A percentile compares a stretch with the other conserved stretches of the same genome.
Conservation (phyloP, 306 rosid genomes). For the Begonia masoniana region DNA sequence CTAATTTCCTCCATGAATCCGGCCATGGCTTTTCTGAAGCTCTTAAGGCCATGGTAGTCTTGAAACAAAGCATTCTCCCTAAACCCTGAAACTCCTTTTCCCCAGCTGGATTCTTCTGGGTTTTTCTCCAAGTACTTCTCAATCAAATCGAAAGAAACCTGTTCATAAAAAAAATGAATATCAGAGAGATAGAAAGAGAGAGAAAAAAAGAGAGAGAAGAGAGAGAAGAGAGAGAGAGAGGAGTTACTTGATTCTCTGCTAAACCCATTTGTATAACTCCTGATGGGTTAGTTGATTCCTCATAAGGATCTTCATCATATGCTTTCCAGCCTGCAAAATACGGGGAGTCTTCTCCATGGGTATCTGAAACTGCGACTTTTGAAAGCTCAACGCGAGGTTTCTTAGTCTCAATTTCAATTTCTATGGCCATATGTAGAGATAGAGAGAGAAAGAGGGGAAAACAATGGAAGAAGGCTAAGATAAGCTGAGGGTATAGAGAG, state of each 20-base stretch:
- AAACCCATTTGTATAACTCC: slow-evolving; percentile 95
- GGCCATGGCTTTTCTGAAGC: slow-evolving; percentile 84
- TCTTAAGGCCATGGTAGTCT: slow-evolving; percentile 78
- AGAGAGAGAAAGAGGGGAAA: too few relatives aligned
- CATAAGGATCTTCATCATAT: slow-evolving; percentile 69
- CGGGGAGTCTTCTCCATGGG: slow-evolving; percentile 92
- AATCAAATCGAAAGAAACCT: slow-evolving; percentile 88
- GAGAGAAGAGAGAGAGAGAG: too few relatives aligned
- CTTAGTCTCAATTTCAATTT: slow-evolving; percentile 28
- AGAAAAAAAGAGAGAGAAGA: too few relatives aligned
- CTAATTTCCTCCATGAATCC: slow-evolving; percentile 77
- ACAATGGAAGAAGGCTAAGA: too few relatives aligned
- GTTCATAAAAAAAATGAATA: slow-evolving; percentile 1
- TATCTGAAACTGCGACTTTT: slow-evolving; percentile 53
- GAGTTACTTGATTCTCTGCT: slow-evolving; percentile 88
- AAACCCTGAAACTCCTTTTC: slow-evolving; percentile 32
- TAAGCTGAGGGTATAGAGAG: neutral
- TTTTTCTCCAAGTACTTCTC: slow-evolving; percentile 60
- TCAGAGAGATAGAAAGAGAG: too few relatives aligned
- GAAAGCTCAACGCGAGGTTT: slow-evolving; percentile 39
- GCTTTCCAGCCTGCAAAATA: slow-evolving; percentile 98
- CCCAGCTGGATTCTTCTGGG: slow-evolving; percentile 40
- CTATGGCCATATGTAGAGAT: slow-evolving; percentile 6
- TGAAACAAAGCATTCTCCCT: slow-evolving; percentile 89
- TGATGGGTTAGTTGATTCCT: slow-evolving; percentile 43